phyloP scores from a whole-genome alignment of 2,329 filamentous ascomycete genomes.

The Scedosporium dehoogii region DNA sequence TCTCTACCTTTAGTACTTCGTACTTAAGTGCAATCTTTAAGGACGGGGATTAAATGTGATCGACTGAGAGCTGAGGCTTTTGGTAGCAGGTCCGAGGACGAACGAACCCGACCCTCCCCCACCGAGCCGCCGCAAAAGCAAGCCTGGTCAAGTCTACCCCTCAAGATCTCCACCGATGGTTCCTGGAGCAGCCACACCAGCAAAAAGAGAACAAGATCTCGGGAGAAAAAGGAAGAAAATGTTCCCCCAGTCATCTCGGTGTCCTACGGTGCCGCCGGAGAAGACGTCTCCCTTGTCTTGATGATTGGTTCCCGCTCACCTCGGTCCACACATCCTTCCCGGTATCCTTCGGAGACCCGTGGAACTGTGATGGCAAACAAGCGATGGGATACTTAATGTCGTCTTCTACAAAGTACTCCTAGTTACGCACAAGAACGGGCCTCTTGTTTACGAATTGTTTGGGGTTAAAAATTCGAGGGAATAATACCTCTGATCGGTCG shows the following conservation, averaged over 20 bases:
- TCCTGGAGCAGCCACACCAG: neutral
- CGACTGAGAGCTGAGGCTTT: neutral
- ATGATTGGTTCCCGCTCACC: neutral
- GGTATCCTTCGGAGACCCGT: too few relatives aligned
- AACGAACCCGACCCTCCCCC: neutral
- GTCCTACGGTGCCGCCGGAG: neutral
- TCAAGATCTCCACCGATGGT: neutral
- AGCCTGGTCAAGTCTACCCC: neutral
- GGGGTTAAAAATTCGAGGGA: neutral
- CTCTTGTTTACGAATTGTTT: neutral
- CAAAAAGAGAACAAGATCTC: neutral
- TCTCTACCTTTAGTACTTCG: neutral
- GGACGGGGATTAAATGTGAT: neutral
- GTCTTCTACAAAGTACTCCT: too few relatives aligned
- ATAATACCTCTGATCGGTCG: neutral
- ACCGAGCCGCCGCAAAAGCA: neutral
- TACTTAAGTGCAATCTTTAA: neutral
- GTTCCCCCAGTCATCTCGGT: neutral
- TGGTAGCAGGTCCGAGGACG: neutral
- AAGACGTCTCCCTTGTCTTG: neutral
- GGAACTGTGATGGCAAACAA: too few relatives aligned
- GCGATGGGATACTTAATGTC: too few relatives aligned
- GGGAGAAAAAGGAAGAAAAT: neutral
- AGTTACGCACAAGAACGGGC: too few relatives aligned
- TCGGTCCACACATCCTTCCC: neutral